Conservation (phyloP, 2,329 filamentous ascomycete species). For the Ophiobolus disseminans region DNA sequence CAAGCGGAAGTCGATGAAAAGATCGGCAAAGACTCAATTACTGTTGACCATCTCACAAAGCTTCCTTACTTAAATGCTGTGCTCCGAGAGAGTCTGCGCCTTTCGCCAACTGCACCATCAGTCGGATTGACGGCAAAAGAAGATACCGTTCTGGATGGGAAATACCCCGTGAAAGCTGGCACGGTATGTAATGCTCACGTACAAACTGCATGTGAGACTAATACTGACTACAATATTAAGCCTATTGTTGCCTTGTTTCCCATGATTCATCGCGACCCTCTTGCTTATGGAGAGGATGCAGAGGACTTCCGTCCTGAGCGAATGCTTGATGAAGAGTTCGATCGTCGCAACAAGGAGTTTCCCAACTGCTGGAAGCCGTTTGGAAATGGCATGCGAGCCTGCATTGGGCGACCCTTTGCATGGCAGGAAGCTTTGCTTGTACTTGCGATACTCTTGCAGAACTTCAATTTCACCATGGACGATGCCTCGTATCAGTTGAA, state of each 20-base stretch:
- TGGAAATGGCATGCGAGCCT: constrained; percentile 60
- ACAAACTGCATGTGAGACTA: too few species aligned
- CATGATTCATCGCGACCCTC: constrained; percentile 52
- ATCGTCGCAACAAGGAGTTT: constrained; percentile 47
- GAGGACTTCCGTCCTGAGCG: constrained; percentile 56
- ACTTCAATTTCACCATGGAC: constrained; percentile 53
- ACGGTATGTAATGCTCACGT: too few species aligned
- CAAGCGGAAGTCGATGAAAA: constrained; percentile 63
- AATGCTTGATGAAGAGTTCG: constrained; percentile 55
- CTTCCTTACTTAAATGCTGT: constrained; percentile 63
- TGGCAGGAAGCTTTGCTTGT: constrained; percentile 61
- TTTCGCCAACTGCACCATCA: constrained; percentile 62
- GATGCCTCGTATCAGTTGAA: constrained; percentile 54
- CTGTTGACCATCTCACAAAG: constrained; percentile 58
- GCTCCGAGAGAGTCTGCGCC: constrained; percentile 63
- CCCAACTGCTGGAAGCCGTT: constrained; percentile 61
- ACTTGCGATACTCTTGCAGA: constrained; percentile 53
- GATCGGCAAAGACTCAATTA: constrained; percentile 55
- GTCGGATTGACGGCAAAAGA: constrained; percentile 51
- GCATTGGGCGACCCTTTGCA: constrained; percentile 62
- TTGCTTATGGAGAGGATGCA: constrained; percentile 54
- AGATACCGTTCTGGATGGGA: constrained; percentile 44
- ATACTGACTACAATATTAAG: too few species aligned
- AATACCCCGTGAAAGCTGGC: constrained; percentile 48
- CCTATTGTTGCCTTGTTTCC: constrained; percentile 41